Percentiles rank a stretch among this genome's conserved stretches.
Evolutionary conservation across 108 stramenopile genomes (phyloP).

Genomic region (Stephanodiscus triporus): DNA sequence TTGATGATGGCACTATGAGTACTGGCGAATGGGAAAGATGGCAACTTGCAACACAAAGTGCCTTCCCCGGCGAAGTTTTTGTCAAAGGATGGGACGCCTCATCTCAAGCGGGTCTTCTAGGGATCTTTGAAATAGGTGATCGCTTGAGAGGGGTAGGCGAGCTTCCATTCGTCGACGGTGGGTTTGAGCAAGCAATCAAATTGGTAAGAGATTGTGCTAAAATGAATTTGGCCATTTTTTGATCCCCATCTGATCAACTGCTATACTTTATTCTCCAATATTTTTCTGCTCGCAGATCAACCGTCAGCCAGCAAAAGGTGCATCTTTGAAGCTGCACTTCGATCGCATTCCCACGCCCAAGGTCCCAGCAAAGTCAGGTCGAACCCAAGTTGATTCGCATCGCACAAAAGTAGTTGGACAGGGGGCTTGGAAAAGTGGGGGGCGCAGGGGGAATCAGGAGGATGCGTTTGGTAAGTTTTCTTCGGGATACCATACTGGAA

Average conservation of each 20-base stretch:
- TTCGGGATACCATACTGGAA: neutral
- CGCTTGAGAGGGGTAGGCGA: slow-evolving; percentile 76
- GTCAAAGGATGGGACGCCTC: slow-evolving; percentile 62
- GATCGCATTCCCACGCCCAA: slow-evolving; percentile 48
- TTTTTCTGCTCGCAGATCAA: slow-evolving; percentile 21
- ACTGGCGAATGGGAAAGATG: slow-evolving; percentile 51
- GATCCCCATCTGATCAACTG: neutral
- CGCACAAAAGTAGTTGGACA: slow-evolving; percentile 50
- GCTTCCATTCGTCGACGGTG: slow-evolving; percentile 63
- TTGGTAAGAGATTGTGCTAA: slow-evolving; percentile 44
- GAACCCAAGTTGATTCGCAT: slow-evolving; percentile 7
- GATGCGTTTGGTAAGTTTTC: slow-evolving; percentile 66
- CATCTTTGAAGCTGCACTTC: slow-evolving; percentile 70
- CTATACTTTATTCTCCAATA: neutral
- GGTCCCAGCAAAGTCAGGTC: neutral
- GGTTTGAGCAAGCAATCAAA: slow-evolving; percentile 71
- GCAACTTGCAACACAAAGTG: slow-evolving; percentile 61
- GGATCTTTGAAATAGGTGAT: slow-evolving; percentile 84
- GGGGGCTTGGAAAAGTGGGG: slow-evolving; percentile 78
- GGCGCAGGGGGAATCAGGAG: slow-evolving; percentile 72
- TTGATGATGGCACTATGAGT: slow-evolving; percentile 44
- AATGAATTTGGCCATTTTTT: neutral
- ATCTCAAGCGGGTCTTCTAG: slow-evolving; percentile 69
- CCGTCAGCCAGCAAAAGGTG: slow-evolving; percentile 32
- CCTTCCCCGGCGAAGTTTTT: slow-evolving; percentile 73